A percentile compares a stretch with the other conserved stretches of the same genome.
phyloP scores from a whole-genome alignment of 345 rosid species.

The Rhodamnia rubescens region DNA sequence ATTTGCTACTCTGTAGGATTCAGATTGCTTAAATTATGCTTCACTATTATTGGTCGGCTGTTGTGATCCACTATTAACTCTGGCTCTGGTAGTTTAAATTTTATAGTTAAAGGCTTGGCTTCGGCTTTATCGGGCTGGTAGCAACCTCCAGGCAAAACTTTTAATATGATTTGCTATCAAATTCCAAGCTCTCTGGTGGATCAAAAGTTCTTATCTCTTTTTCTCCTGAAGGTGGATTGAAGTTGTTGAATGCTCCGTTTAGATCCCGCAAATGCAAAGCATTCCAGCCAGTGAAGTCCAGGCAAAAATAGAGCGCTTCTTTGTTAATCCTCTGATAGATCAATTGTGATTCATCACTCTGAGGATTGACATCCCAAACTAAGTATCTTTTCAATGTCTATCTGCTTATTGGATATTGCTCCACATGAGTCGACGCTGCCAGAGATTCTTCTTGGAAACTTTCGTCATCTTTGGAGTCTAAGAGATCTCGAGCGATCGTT shows the following conservation, averaged over 20 bases:
- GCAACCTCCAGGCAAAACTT: background rate
- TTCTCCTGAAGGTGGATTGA: background rate
- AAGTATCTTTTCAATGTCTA: no score
- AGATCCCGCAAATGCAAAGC: background rate
- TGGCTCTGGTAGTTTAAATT: background rate
- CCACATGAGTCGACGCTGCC: no score
- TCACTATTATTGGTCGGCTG: background rate
- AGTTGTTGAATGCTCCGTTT: background rate
- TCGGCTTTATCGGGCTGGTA: background rate
- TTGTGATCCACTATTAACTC: no score
- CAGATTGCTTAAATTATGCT: background rate
- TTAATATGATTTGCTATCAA: background rate
- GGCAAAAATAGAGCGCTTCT: background rate
- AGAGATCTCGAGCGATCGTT: no score
- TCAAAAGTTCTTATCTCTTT: background rate
- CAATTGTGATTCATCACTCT: no score
- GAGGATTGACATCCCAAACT: no score
- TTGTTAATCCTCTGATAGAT: no score
- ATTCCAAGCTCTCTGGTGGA: background rate
- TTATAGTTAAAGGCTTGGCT: background rate
- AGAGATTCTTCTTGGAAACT: no score
- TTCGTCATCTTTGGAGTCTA: no score
- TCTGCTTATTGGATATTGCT: no score
- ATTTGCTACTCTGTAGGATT: background rate
- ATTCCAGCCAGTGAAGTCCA: background rate